Base-by-base conservation (phyloP, 805 yeast species). In the Zygosaccharomyces siamensis region DNA sequence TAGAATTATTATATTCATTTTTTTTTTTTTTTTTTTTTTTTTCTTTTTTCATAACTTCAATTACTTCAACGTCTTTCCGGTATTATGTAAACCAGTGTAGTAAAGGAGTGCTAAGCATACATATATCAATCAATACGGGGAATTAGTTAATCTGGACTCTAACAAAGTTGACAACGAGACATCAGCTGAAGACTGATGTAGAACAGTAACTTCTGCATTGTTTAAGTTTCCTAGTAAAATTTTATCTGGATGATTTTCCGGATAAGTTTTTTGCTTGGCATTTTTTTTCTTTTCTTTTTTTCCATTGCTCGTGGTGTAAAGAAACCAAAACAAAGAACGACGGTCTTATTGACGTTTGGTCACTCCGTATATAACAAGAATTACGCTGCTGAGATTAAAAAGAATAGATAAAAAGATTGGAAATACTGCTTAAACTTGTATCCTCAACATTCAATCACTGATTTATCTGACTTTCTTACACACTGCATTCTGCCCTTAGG, bases 1-100 rank as follows among this genome's bases (percentile, higher is more conserved):
- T 57, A 52, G 48, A 43, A 49, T 32, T 45, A 36, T 43, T 8
- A 43, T 39, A 4, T 8, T 16, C 21, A 33, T 33, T 33, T 31
- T 14, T 8, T 26, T 2, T 8, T 26, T 26, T 26, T 26, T 26
- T 26, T 10, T 8, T 26, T 26, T 26, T 26, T 26, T 26, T 26
- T 26, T 26, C 7, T 26, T 24, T 38, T 21, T 18, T 39, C 32
- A 39, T 39, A 21, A 27, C 20, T 21, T 39, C 36, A n/a, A 20
- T 39, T 28, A 21, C 16, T 32, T 32, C 20, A 4, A 7, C 20
- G 16, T n/a, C 7, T 32, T 32, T 21, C 12, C 23, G 23, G 7
- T 26, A 21, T 38, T 32, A 12, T 32, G 16, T 32, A 32, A n/a
- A 32, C 5, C n/a, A 14, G 36, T 16, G 16, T 18, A 18, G 20